Evolutionary conservation across 2,329 filamentous ascomycete species (phyloP).

Genomic region (Pestalotiopsis sp.): DNA sequence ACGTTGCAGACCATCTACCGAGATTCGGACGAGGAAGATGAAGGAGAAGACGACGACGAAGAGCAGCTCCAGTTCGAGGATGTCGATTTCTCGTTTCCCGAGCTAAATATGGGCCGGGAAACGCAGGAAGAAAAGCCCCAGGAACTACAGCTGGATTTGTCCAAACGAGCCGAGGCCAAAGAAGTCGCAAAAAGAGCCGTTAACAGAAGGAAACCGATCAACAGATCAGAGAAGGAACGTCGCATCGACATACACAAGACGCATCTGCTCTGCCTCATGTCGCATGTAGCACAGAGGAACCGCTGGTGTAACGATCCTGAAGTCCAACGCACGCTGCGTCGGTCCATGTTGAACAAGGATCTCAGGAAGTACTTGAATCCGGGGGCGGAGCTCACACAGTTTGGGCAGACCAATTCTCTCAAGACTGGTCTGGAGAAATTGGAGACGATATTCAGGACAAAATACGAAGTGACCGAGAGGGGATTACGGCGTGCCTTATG

Average conservation of each 20-base stretch:
- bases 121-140: constrained; percentile 16
- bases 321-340: constrained; percentile 67
- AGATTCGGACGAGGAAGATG: constrained; percentile 48
- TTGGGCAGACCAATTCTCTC: constrained; percentile 74
- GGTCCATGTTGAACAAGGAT: constrained; percentile 64
- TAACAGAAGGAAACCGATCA: constrained; percentile 54
- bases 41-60: constrained; percentile 42
- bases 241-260: constrained; percentile 82
- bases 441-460: constrained; percentile 66
- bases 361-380: constrained; percentile 71
- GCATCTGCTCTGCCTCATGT: constrained; percentile 81
- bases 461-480: constrained; percentile 71
- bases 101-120: constrained; percentile 18
- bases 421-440: constrained; percentile 77
- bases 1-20: constrained; percentile 54
- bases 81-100: constrained; percentile 42
- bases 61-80: constrained; percentile 51
- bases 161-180: constrained; percentile 42
- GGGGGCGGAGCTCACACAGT: constrained; percentile 68
- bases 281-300: constrained; percentile 78
- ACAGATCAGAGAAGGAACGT: constrained; percentile 52
- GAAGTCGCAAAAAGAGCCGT: constrained; percentile 28
- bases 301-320: constrained; percentile 81
- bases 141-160: constrained; percentile 55
- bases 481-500: constrained; percentile 75